Conservation (phyloP, 2,329 filamentous ascomycete species). For the Xylogone sp. region DNA sequence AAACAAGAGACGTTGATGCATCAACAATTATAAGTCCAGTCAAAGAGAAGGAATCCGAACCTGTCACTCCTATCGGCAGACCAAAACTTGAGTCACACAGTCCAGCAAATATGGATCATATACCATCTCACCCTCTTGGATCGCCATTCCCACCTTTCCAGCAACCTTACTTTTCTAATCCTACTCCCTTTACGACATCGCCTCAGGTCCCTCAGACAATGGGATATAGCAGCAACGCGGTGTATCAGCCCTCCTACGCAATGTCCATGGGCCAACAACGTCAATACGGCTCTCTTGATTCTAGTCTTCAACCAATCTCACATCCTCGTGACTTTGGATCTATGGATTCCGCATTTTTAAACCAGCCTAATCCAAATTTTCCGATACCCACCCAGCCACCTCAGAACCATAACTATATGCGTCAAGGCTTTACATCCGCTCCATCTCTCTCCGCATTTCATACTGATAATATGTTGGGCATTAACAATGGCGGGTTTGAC, state of each 20-base stretch:
- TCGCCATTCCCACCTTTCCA: constrained; percentile 15
- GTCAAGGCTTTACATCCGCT: constrained; percentile 19
- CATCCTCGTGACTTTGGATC: constrained; percentile 13
- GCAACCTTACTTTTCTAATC: constrained; percentile 12
- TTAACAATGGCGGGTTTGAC: constrained; percentile 15
- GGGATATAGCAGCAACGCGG: constrained; percentile 12
- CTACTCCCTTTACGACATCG: constrained; percentile 16
- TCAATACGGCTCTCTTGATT: constrained; percentile 12
- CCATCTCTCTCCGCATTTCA: constrained; percentile 19
- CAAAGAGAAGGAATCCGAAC: constrained; percentile 34
- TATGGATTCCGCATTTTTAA: constrained; percentile 16
- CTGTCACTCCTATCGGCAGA: constrained; percentile 19
- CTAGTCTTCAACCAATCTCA: constrained; percentile 8
- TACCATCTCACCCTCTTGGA: constrained; percentile 11
- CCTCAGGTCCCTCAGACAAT: constrained; percentile 11
- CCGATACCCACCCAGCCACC: constrained; percentile 13
- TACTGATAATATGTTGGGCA: constrained; percentile 18
- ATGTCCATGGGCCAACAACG: constrained; percentile 16
- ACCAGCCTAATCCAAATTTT: constrained; percentile 14
- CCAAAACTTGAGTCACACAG: constrained; percentile 22
- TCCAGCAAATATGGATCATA: constrained; percentile 20
- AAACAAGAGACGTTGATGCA: constrained; percentile 46
- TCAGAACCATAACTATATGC: constrained; percentile 14
- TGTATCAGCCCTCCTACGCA: constrained; percentile 15
- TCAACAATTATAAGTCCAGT: constrained; percentile 67